Percentiles rank a stretch among this genome's conserved stretches.
Evolutionary conservation across 192 early-diverging fungal species (phyloP).

Genomic region (Backusella tarrabulga): DNA sequence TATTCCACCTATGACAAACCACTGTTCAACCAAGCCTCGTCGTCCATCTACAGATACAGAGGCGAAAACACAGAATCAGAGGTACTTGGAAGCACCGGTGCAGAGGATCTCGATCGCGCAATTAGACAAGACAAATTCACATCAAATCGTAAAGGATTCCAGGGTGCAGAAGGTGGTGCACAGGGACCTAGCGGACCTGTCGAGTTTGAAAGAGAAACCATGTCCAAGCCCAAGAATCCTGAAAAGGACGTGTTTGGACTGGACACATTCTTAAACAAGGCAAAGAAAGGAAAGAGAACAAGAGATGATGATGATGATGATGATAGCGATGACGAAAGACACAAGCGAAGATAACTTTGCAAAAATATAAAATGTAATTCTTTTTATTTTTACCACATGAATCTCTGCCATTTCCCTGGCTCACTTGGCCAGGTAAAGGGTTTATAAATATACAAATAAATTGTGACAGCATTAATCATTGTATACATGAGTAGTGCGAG

Average conservation of each 20-base stretch:
- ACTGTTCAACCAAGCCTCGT: conserved; percentile 70
- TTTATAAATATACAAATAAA: conserved; percentile 71
- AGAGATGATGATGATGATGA: conserved; percentile 29
- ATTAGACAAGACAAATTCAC: conserved; percentile 70
- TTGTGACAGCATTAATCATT: conserved; percentile 61
- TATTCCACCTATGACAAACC: conserved; percentile 97
- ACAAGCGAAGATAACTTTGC: conserved; percentile 18
- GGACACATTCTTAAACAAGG: conserved; percentile 77
- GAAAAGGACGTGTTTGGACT: conserved; percentile 88
- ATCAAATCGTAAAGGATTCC: conserved; percentile 58
- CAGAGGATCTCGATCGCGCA: conserved; percentile 67
- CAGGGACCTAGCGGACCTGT: conserved; percentile 79
- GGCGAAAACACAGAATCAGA: conserved; percentile 55
- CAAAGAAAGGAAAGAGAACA: conserved; percentile 59
- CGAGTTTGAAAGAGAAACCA: conserved; percentile 86
- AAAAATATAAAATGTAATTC: background rate
- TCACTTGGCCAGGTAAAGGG: conserved; percentile 80
- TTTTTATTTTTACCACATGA: conserved; percentile 83
- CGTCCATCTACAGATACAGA: conserved; percentile 82
- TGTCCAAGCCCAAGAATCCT: conserved; percentile 22
- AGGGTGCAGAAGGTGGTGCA: conserved; percentile 58
- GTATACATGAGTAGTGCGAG: conserved; percentile 49
- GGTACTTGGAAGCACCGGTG: conserved; percentile 58
- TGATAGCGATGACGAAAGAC: conserved; percentile 22
- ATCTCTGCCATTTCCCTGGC: conserved; percentile 69